Evolutionary conservation across 1,139 yeast species (phyloP), one percentile per base, ranked within the genome.

Genomic region (Martiniozyma asiatica): DNA sequence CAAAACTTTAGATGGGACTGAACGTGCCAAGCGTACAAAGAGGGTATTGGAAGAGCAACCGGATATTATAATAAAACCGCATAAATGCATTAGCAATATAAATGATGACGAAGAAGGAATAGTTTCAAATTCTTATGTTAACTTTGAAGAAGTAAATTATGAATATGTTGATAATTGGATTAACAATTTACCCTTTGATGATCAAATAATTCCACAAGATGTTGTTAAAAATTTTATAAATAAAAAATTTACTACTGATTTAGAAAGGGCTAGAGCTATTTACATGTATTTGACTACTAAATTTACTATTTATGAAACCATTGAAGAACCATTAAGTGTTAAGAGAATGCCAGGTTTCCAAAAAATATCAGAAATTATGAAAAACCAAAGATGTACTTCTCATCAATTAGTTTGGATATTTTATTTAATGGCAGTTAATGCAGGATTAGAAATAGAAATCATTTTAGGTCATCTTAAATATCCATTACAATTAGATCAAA

Each of bases 381-480:
- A 61, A 30, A 49, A 56, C n/a, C 56, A 61, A 31, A 52, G 55
- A 30, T 77, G 79, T 23, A 68, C 89, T 1, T 65, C 89, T 1
- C 76, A 69, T 42, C 94, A 84, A 48, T 51, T 87, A 35, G 82
- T 89, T 14, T 73, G 79, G 58, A 55, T 84, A 16, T 80, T 84
- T 52, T 74, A 75, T 39, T 68, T 73, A 36, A 69, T 89, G 58
- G 71, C 89, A 30, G 76, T 70, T 36, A 66, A 78, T 0, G 60
- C 87, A 32, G 73, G 77, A 15, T 65, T 89, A 25, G 75, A 77
- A 8, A 70, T 85, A 38, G 92, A 80, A 40, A 64, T 85, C 2
- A 73, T 89, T 1, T 59, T 73, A 21, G 98, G 98, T 3, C 81
- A 81, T 44, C 65, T 89, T 59, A 84, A 87, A 48, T 68, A 74